phyloP scores from a whole-genome alignment of 768 basidiomycete species.

The Phaeolepiota aurea region DNA sequence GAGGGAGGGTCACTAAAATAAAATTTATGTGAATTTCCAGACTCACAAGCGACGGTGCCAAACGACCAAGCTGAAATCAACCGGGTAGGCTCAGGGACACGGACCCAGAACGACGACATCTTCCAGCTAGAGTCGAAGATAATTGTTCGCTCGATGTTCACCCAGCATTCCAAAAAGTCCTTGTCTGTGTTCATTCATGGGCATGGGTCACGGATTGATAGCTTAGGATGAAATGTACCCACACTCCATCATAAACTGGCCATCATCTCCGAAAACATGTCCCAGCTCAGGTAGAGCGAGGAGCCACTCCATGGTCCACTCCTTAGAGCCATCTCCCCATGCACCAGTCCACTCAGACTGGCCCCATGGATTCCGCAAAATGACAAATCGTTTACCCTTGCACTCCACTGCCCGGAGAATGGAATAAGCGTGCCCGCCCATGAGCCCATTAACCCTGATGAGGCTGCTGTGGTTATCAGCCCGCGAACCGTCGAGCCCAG shows the following conservation, averaged over 20 bases:
- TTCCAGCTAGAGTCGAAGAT: conserved; percentile 35
- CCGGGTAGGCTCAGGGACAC: conserved; percentile 16
- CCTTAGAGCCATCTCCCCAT: conserved; percentile 36
- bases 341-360: conserved; percentile 31
- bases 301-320: conserved; percentile 35
- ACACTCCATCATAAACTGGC: conserved; percentile 40
- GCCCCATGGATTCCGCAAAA: conserved; percentile 40
- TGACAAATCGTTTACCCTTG: conserved; percentile 33
- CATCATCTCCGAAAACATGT: conserved; percentile 31
- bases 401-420: conserved; percentile 32
- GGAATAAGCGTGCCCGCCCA: conserved; percentile 31
- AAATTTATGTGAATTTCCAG: too few relatives aligned
- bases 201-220: too few relatives aligned
- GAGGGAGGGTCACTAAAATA: too few relatives aligned
- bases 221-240: too few relatives aligned
- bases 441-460: conserved; percentile 18
- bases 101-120: conserved; percentile 33
- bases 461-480: conserved; percentile 6
- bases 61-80: conserved; percentile 20
- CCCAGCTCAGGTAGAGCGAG: conserved; percentile 22
- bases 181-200: conserved; percentile 12
- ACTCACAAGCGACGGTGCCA: background rate
- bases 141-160: conserved; percentile 25
- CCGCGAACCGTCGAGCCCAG: conserved; percentile 15
- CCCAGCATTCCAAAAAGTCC: conserved; percentile 31